phyloP scores from a whole-genome alignment of 768 basidiomycete species.

The Termitomyces sp. region DNA sequence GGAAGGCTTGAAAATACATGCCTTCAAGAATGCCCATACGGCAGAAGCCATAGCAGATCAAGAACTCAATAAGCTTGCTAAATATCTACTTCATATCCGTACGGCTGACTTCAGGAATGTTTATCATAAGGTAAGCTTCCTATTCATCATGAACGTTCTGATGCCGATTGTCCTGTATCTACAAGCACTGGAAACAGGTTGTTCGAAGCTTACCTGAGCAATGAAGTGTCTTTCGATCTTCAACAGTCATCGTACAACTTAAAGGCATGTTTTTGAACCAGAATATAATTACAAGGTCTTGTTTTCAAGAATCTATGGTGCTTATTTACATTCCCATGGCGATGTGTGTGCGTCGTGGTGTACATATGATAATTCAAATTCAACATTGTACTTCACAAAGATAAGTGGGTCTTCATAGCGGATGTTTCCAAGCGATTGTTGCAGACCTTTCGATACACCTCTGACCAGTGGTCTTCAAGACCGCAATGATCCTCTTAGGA shows the following conservation, averaged over 20 bases:
- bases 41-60: conserved; percentile 56
- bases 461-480: too few species aligned
- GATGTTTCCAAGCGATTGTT: background rate
- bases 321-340: background rate
- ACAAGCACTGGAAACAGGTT: conserved; percentile 48
- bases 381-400: background rate
- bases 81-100: conserved; percentile 60
- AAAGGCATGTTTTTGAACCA: background rate
- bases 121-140: conserved; percentile 55
- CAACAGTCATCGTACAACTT: background rate
- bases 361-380: background rate
- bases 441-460: background rate
- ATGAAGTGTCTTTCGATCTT: background rate
- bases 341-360: background rate
- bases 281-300: background rate
- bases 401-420: too few species aligned
- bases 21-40: conserved; percentile 78
- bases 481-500: too few species aligned
- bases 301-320: background rate
- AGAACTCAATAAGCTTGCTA: conserved; percentile 60
- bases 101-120: conserved; percentile 58
- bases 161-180: background rate
- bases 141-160: background rate
- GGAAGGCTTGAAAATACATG: conserved; percentile 77
- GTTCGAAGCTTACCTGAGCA: conserved; percentile 32